Evolutionary conservation across 2,329 filamentous ascomycete species (phyloP).

Genomic region (Penicillium concentricum): DNA sequence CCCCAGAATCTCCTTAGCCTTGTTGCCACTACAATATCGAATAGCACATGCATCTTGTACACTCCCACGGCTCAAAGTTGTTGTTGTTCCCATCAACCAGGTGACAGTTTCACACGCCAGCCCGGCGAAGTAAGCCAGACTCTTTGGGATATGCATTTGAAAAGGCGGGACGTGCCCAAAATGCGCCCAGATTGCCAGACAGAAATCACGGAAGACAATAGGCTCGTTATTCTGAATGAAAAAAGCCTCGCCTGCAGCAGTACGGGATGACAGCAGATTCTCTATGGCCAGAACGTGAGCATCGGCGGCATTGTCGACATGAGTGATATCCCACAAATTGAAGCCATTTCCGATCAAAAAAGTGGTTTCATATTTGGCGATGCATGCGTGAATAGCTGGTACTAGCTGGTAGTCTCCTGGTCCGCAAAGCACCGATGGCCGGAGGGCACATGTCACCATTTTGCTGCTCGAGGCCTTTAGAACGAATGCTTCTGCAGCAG

Average conservation of each 20-base stretch:
- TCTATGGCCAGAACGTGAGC: constrained; percentile 47
- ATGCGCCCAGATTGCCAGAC: constrained; percentile 44
- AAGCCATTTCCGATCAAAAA: constrained; percentile 42
- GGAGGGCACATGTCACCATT: constrained; percentile 43
- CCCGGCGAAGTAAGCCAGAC: constrained; percentile 51
- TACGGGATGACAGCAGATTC: constrained; percentile 41
- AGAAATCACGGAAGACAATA: constrained; percentile 46
- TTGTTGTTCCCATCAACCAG: constrained; percentile 47
- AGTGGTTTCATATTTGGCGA: constrained; percentile 43
- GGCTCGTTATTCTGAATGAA: constrained; percentile 50
- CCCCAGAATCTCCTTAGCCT: constrained; percentile 53
- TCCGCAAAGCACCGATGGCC: constrained; percentile 46
- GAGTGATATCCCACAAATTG: constrained; percentile 47
- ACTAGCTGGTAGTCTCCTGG: constrained; percentile 45
- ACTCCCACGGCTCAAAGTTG: constrained; percentile 53
- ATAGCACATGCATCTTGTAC: constrained; percentile 55
- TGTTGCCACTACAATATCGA: constrained; percentile 54
- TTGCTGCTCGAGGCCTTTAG: constrained; percentile 34
- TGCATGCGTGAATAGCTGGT: constrained; percentile 46
- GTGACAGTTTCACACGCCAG: constrained; percentile 48
- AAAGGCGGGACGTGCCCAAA: constrained; percentile 53
- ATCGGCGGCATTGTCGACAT: constrained; percentile 46
- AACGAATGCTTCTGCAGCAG: constrained; percentile 44
- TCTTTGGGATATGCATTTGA: constrained; percentile 49
- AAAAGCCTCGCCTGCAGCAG: constrained; percentile 46